Base-by-base conservation (phyloP, 352 stramenopile species). In the Phytopythium helicoides region DNA sequence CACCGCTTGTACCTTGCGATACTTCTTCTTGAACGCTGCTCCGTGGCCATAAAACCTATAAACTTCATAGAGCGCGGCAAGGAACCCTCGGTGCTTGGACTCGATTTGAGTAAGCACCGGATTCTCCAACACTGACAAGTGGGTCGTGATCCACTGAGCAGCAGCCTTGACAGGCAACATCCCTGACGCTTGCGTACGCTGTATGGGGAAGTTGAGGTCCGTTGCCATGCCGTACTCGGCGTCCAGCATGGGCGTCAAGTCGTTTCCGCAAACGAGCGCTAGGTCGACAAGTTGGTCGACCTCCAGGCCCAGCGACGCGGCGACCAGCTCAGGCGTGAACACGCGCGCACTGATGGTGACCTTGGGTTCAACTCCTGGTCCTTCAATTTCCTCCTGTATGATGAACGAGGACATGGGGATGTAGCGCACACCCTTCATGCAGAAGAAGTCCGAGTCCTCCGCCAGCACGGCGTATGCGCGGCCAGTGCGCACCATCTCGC, bases 371-470 rank as follows among this genome's bases (percentile, higher is more conserved):
- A 19, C 10, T 59, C 42, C 47, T 3, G 1, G n/a, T 8, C 25
- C 28, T 12, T 16, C 22, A n/a, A 22, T 18, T 3, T 28, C 28
- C 18, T 64, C 42, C 39, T 84, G 65, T 6, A 81, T 52, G 0
- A 16, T 50, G 1, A 89, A 51, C 25, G 71, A 78, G 0, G 47
- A 21, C 41, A 95, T 89, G 9, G 83, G 83, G 47, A 97, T 92
- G 54, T 97, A 97, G 44, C 65, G 69, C 8, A 87, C 71, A 9
- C 76, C 76, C 8, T 73, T 73, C 81, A 96, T 94, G 54, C 87
- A 73, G 15, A 96, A 56, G 56, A 95, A 97, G 52, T 97, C 89
- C 48, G 87, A 96, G 66, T 97, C 89, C 36, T 92, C 74, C 0
- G 66, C 81, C 9, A 96, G 61, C 9, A 92, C 80, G 0, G 84